Base-by-base conservation (phyloP, 2,329 filamentous ascomycete species). In the Ascochyta pisi region DNA sequence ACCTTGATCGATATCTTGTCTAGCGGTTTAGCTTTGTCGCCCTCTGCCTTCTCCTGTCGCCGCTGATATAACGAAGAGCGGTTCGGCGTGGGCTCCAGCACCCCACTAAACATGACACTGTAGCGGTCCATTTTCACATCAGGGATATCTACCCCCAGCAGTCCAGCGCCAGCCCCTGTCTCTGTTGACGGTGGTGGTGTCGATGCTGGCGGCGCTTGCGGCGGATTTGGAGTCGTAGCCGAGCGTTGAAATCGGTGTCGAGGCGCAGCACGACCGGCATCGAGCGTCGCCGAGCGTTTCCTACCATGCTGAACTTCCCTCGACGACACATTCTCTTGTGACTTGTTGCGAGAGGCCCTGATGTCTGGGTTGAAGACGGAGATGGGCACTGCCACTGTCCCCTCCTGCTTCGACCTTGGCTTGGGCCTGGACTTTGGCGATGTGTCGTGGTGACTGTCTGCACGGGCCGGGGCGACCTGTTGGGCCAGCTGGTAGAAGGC, bases 71-170 rank as follows among this genome's bases (percentile, higher is more conserved):
- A 65, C 7, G 71, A 73, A 5, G 66, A 64, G 1, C 63, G 64
- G 31, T 55, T 66, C 12, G 63, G 51, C 13, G 64, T 64, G 8
- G 68, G 67, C 58, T 85, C 83, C 24, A 96, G 78, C 6, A 97
- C 81, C 34, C 84, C 85, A 51, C 88, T 86, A 70, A 98, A 97
- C 93, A 97, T 97, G 62, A 97, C 85, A 65, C 92, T 96, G 66
- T 96, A 98, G 44, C 94, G 83, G 72, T 97, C 94, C 82, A 98
- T 82, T 60, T 89, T 86, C 51, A 90, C 83, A 45, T 85, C 84
- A 0, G 94, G 93, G 54, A 97, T 95, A 48, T 93, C 86, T 15
- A 97, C 83, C 65, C 92, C 83, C 19, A 97, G 78, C 35, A 77
- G 66, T 2, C 54, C 49, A 35, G 46, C 51, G n/a, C 38, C 44